phyloP scores from a whole-genome alignment of 352 stramenopile genomes.

The Pythium periplocum region DNA sequence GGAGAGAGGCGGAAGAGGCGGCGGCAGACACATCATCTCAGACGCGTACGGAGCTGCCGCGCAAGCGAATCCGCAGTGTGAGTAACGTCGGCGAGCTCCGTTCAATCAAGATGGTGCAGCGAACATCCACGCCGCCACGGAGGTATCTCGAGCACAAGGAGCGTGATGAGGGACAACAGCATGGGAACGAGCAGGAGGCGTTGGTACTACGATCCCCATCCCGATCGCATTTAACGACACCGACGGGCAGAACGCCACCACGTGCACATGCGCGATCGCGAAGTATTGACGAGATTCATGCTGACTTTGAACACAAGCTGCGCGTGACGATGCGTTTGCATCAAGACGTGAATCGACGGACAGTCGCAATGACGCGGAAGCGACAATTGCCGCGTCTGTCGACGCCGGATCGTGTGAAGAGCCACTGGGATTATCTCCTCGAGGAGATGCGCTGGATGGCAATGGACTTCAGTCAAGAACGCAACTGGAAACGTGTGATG shows the following conservation, averaged over 20 bases:
- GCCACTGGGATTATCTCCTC: constrained; percentile 93
- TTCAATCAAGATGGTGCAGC: not conserved
- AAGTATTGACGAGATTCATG: constrained; percentile 21
- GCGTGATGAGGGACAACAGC: not conserved
- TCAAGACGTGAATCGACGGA: constrained; percentile 32
- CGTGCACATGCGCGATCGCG: not conserved
- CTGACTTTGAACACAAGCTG: constrained; percentile 47
- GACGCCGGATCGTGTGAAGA: constrained; percentile 44
- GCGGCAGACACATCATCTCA: not conserved
- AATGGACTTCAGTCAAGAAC: constrained; percentile 94
- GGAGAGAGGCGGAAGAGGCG: not conserved
- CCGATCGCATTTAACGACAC: no score
- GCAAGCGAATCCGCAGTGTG: constrained; percentile 12
- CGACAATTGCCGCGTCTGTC: constrained; percentile 60
- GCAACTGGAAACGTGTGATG: constrained; percentile 92
- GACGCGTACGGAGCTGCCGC: no score
- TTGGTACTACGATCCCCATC: no score
- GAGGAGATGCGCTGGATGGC: constrained; percentile 97
- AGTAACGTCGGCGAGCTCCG: constrained; percentile 1
- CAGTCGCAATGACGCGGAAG: constrained; percentile 42
- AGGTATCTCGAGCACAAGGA: constrained; percentile 8
- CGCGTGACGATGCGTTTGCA: constrained; percentile 42
- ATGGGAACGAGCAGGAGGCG: no score
- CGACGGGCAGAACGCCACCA: constrained; percentile 5
- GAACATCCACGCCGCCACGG: constrained; percentile 13